These are phyloP conservation scores for Aspergillus puulaauensis DNA, from an alignment of 2,329 filamentous ascomycete species.

Conservation along the genomic window DNA sequence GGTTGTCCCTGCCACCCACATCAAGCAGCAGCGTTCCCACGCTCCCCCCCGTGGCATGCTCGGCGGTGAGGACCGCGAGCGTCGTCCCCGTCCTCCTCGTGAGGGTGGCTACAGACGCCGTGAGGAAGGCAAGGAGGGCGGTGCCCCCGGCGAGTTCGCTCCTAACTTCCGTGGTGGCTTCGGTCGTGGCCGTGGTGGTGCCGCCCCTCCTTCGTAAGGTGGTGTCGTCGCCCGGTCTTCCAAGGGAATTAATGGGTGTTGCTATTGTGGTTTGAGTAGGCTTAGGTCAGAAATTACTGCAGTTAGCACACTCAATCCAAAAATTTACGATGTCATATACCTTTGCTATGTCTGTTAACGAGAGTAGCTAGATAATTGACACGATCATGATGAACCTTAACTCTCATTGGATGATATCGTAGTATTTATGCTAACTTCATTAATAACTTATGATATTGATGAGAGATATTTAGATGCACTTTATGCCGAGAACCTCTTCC, in stretches of 20 bases:
- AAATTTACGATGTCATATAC: slow-evolving; percentile 20
- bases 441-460: not conserved
- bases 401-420: not conserved
- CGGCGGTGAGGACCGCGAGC: slow-evolving; percentile 79
- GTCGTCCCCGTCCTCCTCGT: slow-evolving; percentile 75
- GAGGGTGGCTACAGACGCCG: slow-evolving; percentile 90
- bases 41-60: slow-evolving; percentile 98
- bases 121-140: slow-evolving; percentile 87
- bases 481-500: slow-evolving; percentile 40
- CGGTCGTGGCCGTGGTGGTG: slow-evolving; percentile 77
- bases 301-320: slow-evolving; percentile 23
- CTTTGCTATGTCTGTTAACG: slow-evolving; percentile 24
- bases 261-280: slow-evolving; percentile 31
- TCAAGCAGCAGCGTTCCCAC: slow-evolving; percentile 99
- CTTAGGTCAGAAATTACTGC: slow-evolving; percentile 27
- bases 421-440: not conserved
- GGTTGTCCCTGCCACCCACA: slow-evolving; percentile 99
- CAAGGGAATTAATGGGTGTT: slow-evolving; percentile 26
- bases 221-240: slow-evolving; percentile 33
- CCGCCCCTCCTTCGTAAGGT: slow-evolving; percentile 58
- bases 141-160: slow-evolving; percentile 87
- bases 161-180: slow-evolving; percentile 90
- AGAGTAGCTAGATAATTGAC: slow-evolving; percentile 34
- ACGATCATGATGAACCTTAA: slow-evolving; percentile 24
- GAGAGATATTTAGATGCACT: not conserved